phyloP scores from a whole-genome alignment of 1,284 basidiomycete genomes.

The Cystobasidiaceae sp. region DNA sequence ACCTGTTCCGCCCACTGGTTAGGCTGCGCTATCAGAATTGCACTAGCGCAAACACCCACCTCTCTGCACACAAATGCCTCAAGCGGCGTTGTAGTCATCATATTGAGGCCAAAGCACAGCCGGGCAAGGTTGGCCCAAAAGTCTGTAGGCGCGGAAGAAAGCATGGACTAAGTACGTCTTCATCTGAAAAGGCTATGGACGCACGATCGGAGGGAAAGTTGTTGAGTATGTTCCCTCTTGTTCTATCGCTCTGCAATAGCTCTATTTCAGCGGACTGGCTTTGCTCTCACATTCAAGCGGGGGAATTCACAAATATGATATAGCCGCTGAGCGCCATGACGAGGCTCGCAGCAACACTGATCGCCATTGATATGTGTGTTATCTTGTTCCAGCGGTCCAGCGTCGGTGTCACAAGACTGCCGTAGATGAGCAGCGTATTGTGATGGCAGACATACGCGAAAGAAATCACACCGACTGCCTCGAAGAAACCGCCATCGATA shows the following conservation, averaged over 20 bases:
- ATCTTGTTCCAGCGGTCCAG: constrained; percentile 89
- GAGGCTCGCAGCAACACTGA: constrained; percentile 74
- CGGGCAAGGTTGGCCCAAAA: constrained; percentile 86
- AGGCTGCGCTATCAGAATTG: neutral
- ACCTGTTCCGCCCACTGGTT: constrained; percentile 56
- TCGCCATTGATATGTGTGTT: constrained; percentile 80
- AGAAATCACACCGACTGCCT: constrained; percentile 91
- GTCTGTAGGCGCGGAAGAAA: constrained; percentile 55
- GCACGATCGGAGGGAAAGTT: constrained; percentile 68
- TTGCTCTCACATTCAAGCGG: neutral
- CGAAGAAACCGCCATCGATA: constrained; percentile 71
- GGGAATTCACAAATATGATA: constrained; percentile 70
- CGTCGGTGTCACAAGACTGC: constrained; percentile 84
- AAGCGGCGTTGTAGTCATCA: constrained; percentile 93
- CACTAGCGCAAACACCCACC: constrained; percentile 50
- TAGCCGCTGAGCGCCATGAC: constrained; percentile 87
- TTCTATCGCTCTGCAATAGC: constrained; percentile 14
- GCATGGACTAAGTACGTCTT: too few relatives aligned
- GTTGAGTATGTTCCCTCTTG: constrained; percentile 78
- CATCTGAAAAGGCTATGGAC: too few relatives aligned
- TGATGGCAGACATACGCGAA: constrained; percentile 78
- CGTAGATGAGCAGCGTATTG: constrained; percentile 91
- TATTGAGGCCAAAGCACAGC: constrained; percentile 93
- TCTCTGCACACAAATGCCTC: constrained; percentile 93
- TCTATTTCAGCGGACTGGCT: neutral